These are phyloP conservation scores for Hemisphaericaspora subhashii DNA, from an alignment of 1,139 yeast genomes.

Conservation along the genomic window DNA sequence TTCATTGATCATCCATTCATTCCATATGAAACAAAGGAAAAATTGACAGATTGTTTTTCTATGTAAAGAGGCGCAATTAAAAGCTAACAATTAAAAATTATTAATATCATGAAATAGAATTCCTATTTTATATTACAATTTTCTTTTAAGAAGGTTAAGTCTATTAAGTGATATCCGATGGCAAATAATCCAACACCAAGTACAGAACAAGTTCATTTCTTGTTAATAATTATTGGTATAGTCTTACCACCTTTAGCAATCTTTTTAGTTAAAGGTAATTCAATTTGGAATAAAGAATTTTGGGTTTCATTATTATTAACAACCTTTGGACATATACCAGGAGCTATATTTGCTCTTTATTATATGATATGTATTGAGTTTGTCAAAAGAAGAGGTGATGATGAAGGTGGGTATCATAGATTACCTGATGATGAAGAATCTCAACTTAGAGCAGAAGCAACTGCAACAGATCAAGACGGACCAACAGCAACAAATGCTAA, in stretches of 20 bases:
- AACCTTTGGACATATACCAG: constrained; percentile 40
- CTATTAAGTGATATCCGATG: no score
- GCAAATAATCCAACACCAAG: constrained; percentile 1
- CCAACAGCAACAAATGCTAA: constrained; percentile 1
- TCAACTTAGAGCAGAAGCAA: constrained; percentile 9
- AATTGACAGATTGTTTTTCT: no score
- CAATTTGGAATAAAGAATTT: constrained; percentile 35
- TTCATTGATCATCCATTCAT: no score
- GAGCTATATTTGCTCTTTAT: constrained; percentile 35
- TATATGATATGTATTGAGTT: constrained; percentile 26
- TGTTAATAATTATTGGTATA: constrained; percentile 34
- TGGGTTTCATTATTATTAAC: constrained; percentile 37
- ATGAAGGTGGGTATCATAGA: constrained; percentile 11
- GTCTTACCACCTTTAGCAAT: constrained; percentile 44
- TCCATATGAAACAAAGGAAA: no score
- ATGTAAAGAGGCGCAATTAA: no score
- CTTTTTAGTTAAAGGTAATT: constrained; percentile 27
- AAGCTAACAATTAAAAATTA: no score
- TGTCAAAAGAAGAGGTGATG: constrained; percentile 17
- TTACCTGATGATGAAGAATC: constrained; percentile 13
- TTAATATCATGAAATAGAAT: no score
- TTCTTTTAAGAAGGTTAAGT: no score
- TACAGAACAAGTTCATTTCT: constrained; percentile 17
- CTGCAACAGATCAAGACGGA: constrained; percentile 10
- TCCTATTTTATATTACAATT: no score